Evolutionary conservation across 163 green algal species (phyloP).

Genomic region (Scenedesmus sp.): DNA sequence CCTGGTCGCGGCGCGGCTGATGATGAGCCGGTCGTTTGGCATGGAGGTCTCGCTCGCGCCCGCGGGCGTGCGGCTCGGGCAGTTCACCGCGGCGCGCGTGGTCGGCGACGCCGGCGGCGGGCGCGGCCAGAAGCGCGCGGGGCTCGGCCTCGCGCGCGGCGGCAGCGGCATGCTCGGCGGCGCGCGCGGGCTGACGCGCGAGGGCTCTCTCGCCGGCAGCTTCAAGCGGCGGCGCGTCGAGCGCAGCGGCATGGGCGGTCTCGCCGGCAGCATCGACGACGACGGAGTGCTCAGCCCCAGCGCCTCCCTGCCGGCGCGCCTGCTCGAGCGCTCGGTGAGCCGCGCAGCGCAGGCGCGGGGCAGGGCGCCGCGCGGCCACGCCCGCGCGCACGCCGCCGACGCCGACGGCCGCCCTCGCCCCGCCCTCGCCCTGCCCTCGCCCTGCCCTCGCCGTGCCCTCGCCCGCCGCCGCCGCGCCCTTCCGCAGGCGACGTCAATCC

Average conservation of each 20-base stretch:
- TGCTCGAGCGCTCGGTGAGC: constrained; percentile 36
- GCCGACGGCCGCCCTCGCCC: no score
- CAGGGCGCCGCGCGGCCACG: no score
- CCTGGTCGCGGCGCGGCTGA: constrained; percentile 11
- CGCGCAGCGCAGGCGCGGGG: no score
- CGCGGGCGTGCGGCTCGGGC: constrained; percentile 29
- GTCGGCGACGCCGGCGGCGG: neutral
- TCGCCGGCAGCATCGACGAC: neutral
- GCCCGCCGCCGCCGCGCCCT: neutral
- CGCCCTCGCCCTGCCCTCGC: no score
- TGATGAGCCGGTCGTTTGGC: constrained; percentile 12
- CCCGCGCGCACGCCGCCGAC: no score
- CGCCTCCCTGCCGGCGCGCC: constrained; percentile 14
- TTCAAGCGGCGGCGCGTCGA: constrained; percentile 26
- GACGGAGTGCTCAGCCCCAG: constrained; percentile 33
- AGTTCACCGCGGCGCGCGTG: constrained; percentile 12
- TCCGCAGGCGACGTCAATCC: constrained; percentile 42
- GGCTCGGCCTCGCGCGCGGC: neutral
- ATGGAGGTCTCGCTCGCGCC: constrained; percentile 23
- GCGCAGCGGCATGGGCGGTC: constrained; percentile 6
- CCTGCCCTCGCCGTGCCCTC: no score
- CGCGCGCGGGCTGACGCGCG: constrained; percentile 3
- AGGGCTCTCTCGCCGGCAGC: constrained; percentile 9
- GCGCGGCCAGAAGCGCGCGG: constrained; percentile 13
- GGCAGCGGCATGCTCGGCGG: neutral